A percentile compares a stretch with the other conserved stretches of the same genome.
Evolutionary conservation across 352 stramenopile species (phyloP).

Genomic region (Phytophthora pseudosyringae): DNA sequence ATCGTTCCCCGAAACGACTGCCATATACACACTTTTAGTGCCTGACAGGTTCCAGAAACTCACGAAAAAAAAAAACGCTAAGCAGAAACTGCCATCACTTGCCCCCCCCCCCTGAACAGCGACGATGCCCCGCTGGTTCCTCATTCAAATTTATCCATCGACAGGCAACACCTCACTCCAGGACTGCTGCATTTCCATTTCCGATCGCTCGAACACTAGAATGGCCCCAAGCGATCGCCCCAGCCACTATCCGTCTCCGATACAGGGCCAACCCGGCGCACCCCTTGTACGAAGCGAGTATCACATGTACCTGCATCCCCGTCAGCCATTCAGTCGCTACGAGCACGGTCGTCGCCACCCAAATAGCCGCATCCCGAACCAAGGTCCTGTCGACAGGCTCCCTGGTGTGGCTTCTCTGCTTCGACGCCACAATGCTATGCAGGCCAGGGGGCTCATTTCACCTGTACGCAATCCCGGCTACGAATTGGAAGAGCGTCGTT

Average conservation of each 20-base stretch:
- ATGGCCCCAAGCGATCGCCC: slow-evolving; percentile 28
- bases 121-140: slow-evolving; percentile 10
- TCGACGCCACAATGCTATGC: slow-evolving; percentile 20
- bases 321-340: slow-evolving; percentile 23
- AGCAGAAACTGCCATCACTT: slow-evolving; percentile 26
- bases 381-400: slow-evolving; percentile 24
- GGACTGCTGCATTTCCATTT: slow-evolving; percentile 9
- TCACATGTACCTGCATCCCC: slow-evolving; percentile 22
- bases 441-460: slow-evolving; percentile 6
- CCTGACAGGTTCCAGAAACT: slow-evolving; percentile 28
- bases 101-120: slow-evolving; percentile 5
- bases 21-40: slow-evolving; percentile 17
- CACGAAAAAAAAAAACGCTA: slow-evolving; percentile 25
- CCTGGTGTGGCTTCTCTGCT: slow-evolving; percentile 35
- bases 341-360: slow-evolving; percentile 9
- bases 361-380: slow-evolving; percentile 15
- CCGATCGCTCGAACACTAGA: slow-evolving; percentile 13
- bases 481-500: slow-evolving; percentile 1
- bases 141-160: slow-evolving; percentile 34
- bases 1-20: slow-evolving; percentile 22
- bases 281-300: slow-evolving; percentile 9
- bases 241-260: background rate
- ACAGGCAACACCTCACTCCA: slow-evolving; percentile 2
- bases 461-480: background rate
- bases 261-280: slow-evolving; percentile 2